These are phyloP conservation scores for Coprinopsis cinerea DNA, from an alignment of 768 basidiomycete genomes.

Conservation along the genomic window DNA sequence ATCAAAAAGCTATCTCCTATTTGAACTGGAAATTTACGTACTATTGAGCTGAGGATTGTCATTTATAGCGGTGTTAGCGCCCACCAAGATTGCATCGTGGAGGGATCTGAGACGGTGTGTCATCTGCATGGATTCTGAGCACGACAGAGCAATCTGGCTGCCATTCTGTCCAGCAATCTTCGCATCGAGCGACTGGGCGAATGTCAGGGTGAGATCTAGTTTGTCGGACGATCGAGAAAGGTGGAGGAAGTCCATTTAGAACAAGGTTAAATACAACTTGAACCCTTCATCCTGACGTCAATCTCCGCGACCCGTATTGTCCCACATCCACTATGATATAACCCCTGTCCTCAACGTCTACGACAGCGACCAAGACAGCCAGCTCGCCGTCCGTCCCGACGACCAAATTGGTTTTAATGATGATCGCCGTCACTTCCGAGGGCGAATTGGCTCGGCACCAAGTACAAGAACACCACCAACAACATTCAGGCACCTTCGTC, in stretches of 20 bases:
- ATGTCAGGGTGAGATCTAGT: conserved; percentile 74
- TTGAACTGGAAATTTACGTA: conserved; percentile 26
- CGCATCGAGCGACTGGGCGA: conserved; percentile 82
- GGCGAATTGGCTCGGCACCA: conserved; percentile 1
- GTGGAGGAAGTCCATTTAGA: conserved; percentile 11
- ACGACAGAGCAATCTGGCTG: conserved; percentile 75
- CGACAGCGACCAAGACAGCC: conserved; percentile 1
- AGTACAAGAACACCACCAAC: not conserved
- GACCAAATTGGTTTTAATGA: not conserved
- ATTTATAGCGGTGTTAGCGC: conserved; percentile 82
- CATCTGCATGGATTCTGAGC: conserved; percentile 84
- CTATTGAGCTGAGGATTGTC: conserved; percentile 96
- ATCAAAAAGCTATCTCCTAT: not conserved
- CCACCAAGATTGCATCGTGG: conserved; percentile 91
- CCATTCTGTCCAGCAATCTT: conserved; percentile 77
- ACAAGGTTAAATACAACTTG: not conserved
- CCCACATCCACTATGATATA: not conserved
- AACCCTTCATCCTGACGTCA: no score
- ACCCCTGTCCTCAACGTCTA: not conserved
- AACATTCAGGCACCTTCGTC: not conserved
- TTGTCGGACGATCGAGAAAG: conserved; percentile 20
- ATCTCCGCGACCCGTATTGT: not conserved
- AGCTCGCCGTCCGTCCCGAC: not conserved
- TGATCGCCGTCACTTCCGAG: not conserved
- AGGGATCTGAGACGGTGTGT: conserved; percentile 94